Evolutionary conservation across 202 grass and related monocot species (phyloP).

Genomic region (Setaria italica): DNA sequence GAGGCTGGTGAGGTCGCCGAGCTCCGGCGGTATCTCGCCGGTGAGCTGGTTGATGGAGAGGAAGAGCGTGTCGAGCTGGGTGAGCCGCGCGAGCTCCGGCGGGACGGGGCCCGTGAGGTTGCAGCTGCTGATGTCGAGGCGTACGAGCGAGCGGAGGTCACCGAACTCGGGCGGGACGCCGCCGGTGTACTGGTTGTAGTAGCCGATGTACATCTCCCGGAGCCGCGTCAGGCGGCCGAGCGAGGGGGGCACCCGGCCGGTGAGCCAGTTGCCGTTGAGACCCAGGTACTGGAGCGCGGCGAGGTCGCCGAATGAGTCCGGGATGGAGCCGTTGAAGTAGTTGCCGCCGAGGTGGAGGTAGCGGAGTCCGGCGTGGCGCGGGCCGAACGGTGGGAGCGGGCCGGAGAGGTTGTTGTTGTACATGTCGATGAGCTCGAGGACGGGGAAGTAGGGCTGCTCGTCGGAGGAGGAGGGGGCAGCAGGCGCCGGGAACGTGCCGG

Average conservation of each 20-base stretch:
- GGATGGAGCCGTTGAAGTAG: constrained; percentile 79
- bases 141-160: constrained; percentile 50
- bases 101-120: constrained; percentile 71
- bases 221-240: constrained; percentile 48
- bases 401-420: constrained; percentile 94
- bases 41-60: constrained; percentile 67
- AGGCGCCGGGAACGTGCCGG: constrained; percentile 38
- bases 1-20: constrained; percentile 52
- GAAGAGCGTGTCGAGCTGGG: constrained; percentile 70
- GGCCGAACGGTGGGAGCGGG: constrained; percentile 41
- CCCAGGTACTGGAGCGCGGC: constrained; percentile 68
- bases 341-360: constrained; percentile 90
- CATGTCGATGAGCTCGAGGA: constrained; percentile 62
- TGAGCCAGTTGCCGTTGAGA: constrained; percentile 80
- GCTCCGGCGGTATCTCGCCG: constrained; percentile 58
- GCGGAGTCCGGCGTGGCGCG: constrained; percentile 21
- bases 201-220: constrained; percentile 69
- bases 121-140: constrained; percentile 80
- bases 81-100: constrained; percentile 54
- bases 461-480: no score
- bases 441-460: constrained; percentile 28
- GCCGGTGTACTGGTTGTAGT: constrained; percentile 77
- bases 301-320: constrained; percentile 54
- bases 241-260: constrained; percentile 50
- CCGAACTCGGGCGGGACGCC: constrained; percentile 74